phyloP scores from a whole-genome alignment of 192 early-diverging fungal genomes.

The Fimicolochytrium jonesii region DNA sequence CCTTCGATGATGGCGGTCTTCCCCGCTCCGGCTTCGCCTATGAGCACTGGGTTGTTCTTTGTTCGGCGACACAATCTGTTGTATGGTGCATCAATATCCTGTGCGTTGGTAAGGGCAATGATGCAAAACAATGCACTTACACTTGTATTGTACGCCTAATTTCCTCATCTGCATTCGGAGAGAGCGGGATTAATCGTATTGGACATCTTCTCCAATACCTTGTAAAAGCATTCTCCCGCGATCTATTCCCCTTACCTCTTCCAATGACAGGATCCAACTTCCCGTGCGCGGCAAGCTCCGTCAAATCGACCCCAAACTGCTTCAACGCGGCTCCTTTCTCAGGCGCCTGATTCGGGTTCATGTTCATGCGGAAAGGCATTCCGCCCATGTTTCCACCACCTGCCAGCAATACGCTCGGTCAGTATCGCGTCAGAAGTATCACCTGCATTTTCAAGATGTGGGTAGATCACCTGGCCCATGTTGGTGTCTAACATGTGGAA shows the following conservation, averaged over 20 bases:
- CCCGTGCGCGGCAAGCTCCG: slow-evolving; percentile 66
- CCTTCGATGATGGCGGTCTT: slow-evolving; percentile 79
- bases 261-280: slow-evolving; percentile 93
- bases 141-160: slow-evolving; percentile 84
- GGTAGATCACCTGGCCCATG: too few relatives aligned
- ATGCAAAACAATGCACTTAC: not conserved
- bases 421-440: too few relatives aligned
- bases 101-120: not conserved
- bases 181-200: too few relatives aligned
- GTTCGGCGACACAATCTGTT: slow-evolving; percentile 61
- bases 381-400: too few relatives aligned
- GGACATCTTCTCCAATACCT: too few relatives aligned
- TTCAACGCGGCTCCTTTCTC: slow-evolving; percentile 50
- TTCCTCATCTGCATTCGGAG: slow-evolving; percentile 80
- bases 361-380: too few relatives aligned
- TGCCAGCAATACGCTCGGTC: too few relatives aligned
- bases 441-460: too few relatives aligned
- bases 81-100: not conserved
- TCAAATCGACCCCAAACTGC: slow-evolving; percentile 85
- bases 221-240: too few relatives aligned
- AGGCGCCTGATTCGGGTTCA: slow-evolving; percentile 5
- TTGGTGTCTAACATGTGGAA: too few relatives aligned
- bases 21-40: slow-evolving; percentile 65
- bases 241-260: too few relatives aligned
- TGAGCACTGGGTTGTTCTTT: slow-evolving; percentile 77